phyloP scores from a whole-genome alignment of 331 rosid genomes.

The Dryas integrifolia region DNA sequence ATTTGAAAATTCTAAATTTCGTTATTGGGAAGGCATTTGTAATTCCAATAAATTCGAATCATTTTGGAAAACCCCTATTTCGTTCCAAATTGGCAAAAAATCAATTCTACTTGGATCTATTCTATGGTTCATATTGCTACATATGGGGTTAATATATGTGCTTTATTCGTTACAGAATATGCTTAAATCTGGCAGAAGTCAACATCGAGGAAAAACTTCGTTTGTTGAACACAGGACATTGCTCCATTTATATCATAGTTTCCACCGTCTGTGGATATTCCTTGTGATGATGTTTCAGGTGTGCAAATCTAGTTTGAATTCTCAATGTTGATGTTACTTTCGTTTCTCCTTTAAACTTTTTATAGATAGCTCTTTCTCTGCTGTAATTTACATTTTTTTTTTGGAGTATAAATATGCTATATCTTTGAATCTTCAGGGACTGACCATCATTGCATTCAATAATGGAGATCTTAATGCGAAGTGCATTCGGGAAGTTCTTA shows the following conservation, averaged over 20 bases:
- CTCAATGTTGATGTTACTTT: neutral
- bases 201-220: slow-evolving; percentile 77
- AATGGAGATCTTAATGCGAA: slow-evolving; percentile 50
- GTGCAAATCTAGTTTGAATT: slow-evolving; percentile 11
- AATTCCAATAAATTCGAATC: neutral
- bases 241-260: slow-evolving; percentile 93
- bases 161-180: slow-evolving; percentile 43
- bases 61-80: neutral
- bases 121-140: slow-evolving; percentile 16
- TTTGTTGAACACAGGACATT: slow-evolving; percentile 97
- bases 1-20: neutral
- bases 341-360: neutral
- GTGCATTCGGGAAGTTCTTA: slow-evolving; percentile 78
- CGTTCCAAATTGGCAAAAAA: neutral
- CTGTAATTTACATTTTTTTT: neutral
- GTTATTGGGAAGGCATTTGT: neutral
- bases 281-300: slow-evolving; percentile 99
- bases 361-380: neutral
- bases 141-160: slow-evolving; percentile 8
- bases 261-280: slow-evolving; percentile 93
- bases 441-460: slow-evolving; percentile 81
- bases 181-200: slow-evolving; percentile 50
- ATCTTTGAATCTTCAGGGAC: slow-evolving; percentile 52
- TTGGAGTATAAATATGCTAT: neutral
- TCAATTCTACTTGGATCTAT: neutral